These are phyloP conservation scores for Colletotrichum lindemuthianum DNA, from an alignment of 2,329 filamentous ascomycete species.

Conservation along the genomic window DNA sequence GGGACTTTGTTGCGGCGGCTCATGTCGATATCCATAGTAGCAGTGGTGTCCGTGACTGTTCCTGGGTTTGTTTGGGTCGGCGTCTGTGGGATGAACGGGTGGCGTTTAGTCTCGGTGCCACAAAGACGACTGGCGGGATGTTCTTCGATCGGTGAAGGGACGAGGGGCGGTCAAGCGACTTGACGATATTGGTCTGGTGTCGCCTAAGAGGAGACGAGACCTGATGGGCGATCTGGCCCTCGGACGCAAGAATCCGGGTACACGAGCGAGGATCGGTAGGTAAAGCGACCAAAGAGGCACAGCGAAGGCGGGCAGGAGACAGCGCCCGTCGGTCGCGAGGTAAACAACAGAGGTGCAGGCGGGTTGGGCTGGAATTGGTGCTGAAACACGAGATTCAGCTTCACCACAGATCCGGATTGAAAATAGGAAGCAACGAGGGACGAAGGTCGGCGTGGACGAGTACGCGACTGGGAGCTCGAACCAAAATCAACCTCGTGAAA, in stretches of 20 bases:
- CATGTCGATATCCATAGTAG: constrained; percentile 73
- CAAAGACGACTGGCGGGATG: constrained; percentile 25
- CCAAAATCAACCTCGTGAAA: background rate
- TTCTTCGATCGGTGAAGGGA: constrained; percentile 3
- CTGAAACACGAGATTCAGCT: constrained; percentile 34
- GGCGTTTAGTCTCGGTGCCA: constrained; percentile 32
- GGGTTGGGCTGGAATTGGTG: constrained; percentile 35
- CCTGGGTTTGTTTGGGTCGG: constrained; percentile 3
- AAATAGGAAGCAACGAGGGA: constrained; percentile 25
- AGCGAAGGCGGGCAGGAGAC: constrained; percentile 1
- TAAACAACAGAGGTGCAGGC: constrained; percentile 32
- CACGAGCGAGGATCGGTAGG: constrained; percentile 23
- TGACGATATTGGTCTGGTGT: constrained; percentile 9
- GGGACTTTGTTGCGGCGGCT: constrained; percentile 88
- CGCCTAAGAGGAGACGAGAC: too few species aligned
- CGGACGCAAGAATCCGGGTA: constrained; percentile 19
- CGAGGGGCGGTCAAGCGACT: constrained; percentile 10
- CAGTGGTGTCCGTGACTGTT: constrained; percentile 14
- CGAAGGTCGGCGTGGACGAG: background rate
- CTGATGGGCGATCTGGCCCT: constrained; percentile 11
- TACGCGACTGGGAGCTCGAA: constrained; percentile 11
- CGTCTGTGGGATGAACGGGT: constrained; percentile 24
- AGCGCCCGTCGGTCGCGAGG: constrained; percentile 1
- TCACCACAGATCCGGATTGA: constrained; percentile 22
- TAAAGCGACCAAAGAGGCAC: constrained; percentile 30